Percentiles rank a stretch among this genome's conserved stretches.
phyloP scores from a whole-genome alignment of 805 yeast genomes.

The Kodamaea jinghongensis region DNA sequence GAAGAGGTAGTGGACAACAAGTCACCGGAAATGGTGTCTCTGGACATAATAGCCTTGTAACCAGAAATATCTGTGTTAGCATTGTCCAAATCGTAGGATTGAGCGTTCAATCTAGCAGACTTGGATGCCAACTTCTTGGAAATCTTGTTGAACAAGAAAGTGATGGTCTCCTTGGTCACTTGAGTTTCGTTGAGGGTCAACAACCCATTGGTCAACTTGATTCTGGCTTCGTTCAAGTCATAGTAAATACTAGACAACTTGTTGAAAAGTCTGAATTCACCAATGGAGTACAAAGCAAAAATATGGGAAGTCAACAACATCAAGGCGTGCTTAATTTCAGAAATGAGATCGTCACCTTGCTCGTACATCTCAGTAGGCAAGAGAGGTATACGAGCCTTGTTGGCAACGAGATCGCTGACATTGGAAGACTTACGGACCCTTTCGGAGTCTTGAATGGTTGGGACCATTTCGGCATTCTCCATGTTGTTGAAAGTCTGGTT shows the following conservation, averaged over 20 bases:
- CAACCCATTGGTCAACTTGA: conserved; percentile 49
- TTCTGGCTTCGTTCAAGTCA: conserved; percentile 56
- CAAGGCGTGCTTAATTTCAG: conserved; percentile 58
- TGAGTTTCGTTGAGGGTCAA: conserved; percentile 53
- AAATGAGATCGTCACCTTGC: conserved; percentile 41
- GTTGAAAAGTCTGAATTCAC: conserved; percentile 62
- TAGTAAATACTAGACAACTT: conserved; percentile 53
- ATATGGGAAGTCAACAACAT: conserved; percentile 60
- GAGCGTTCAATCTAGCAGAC: conserved; percentile 38
- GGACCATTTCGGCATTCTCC: conserved; percentile 24
- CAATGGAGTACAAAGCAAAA: conserved; percentile 67
- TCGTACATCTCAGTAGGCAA: conserved; percentile 52
- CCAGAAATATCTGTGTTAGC: conserved; percentile 54
- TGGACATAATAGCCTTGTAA: conserved; percentile 62
- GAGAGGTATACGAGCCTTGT: conserved; percentile 35
- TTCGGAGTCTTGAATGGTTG: conserved; percentile 34
- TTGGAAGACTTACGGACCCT: conserved; percentile 17
- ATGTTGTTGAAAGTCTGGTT: conserved; percentile 30
- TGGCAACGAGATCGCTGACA: neutral
- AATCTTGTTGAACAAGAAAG: conserved; percentile 53
- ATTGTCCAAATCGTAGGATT: conserved; percentile 40
- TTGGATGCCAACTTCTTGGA: conserved; percentile 55
- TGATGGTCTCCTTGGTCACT: conserved; percentile 49
- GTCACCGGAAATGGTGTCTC: conserved; percentile 60
- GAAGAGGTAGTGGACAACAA: conserved; percentile 42